phyloP scores from a whole-genome alignment of 1,284 basidiomycete species.

The Volvariella surrecta region DNA sequence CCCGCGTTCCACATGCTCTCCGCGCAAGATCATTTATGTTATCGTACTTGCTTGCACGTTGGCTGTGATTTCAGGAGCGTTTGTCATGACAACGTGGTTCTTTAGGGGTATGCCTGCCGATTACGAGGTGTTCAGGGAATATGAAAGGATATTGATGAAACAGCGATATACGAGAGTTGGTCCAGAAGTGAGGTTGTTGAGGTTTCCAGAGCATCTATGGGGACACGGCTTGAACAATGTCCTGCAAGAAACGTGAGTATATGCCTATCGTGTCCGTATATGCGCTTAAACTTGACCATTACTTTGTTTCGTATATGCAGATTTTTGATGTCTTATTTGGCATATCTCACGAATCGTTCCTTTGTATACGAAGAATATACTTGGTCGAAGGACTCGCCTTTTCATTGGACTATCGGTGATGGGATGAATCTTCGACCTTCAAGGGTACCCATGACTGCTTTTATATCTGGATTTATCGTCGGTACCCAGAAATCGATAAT shows the following conservation, averaged over 20 bases:
- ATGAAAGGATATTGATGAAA: conserved; percentile 2
- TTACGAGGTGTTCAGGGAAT: conserved; percentile 4
- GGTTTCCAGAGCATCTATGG: conserved; percentile 44
- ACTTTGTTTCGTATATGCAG: conserved; percentile 15
- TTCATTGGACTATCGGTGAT: conserved; percentile 40
- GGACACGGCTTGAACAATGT: conserved; percentile 51
- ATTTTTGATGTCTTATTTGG: conserved; percentile 40
- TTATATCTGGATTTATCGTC: conserved; percentile 41
- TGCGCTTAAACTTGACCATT: conserved; percentile 1
- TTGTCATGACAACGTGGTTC: too few relatives aligned
- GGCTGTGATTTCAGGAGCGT: too few relatives aligned
- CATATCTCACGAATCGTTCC: conserved; percentile 34
- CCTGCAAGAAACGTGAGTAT: conserved; percentile 44
- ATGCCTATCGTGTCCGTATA: not conserved
- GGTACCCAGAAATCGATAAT: conserved; percentile 30
- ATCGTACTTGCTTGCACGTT: too few relatives aligned
- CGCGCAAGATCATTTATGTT: too few relatives aligned
- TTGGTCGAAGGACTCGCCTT: conserved; percentile 41
- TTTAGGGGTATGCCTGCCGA: conserved; percentile 1
- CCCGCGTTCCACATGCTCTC: too few relatives aligned
- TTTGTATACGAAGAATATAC: conserved; percentile 62
- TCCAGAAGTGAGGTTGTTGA: conserved; percentile 22
- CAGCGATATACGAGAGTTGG: conserved; percentile 3
- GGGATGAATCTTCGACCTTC: conserved; percentile 35
- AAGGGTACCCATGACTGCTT: conserved; percentile 52